Percentiles rank a stretch among this genome's conserved stretches.
phyloP scores from a whole-genome alignment of 441 rosid genomes.

The Dalechampia spathulata region DNA sequence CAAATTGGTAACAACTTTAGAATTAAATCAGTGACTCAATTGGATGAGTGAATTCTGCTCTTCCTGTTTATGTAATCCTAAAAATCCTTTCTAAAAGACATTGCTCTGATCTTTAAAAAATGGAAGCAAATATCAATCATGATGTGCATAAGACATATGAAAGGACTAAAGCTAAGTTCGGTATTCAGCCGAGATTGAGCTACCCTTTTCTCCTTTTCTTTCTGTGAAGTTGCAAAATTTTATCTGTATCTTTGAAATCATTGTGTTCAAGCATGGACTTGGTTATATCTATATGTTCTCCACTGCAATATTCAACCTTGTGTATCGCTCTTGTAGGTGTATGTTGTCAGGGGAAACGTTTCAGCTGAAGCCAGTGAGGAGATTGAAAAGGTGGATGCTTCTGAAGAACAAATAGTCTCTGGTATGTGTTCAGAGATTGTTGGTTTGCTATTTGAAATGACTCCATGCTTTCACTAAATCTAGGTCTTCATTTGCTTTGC shows the following conservation, averaged over 20 bases:
- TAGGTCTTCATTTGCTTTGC: slow-evolving; percentile 9
- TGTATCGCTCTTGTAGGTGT: slow-evolving; percentile 27
- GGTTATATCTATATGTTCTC: slow-evolving; percentile 2
- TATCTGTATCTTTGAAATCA: too few species aligned
- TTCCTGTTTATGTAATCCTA: background rate
- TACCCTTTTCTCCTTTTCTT: background rate
- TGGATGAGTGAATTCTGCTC: background rate
- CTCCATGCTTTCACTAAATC: slow-evolving; percentile 4
- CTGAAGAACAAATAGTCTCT: slow-evolving; percentile 20
- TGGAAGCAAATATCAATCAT: background rate
- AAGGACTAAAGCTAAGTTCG: background rate
- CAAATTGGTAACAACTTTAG: background rate
- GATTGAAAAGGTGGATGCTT: slow-evolving; percentile 17
- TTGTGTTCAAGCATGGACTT: slow-evolving; percentile 1
- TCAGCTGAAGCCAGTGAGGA: slow-evolving; percentile 9
- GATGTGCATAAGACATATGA: background rate
- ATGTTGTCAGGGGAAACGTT: slow-evolving; percentile 30
- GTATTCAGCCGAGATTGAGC: background rate
- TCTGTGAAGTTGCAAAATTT: background rate
- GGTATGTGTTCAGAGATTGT: slow-evolving; percentile 11
- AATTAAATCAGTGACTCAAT: background rate
- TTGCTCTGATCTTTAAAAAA: background rate
- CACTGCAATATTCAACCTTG: background rate
- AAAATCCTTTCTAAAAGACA: background rate
- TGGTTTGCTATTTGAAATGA: slow-evolving; percentile 1